phyloP scores from a whole-genome alignment of 768 basidiomycete genomes.

The Psilocybe sp. region DNA sequence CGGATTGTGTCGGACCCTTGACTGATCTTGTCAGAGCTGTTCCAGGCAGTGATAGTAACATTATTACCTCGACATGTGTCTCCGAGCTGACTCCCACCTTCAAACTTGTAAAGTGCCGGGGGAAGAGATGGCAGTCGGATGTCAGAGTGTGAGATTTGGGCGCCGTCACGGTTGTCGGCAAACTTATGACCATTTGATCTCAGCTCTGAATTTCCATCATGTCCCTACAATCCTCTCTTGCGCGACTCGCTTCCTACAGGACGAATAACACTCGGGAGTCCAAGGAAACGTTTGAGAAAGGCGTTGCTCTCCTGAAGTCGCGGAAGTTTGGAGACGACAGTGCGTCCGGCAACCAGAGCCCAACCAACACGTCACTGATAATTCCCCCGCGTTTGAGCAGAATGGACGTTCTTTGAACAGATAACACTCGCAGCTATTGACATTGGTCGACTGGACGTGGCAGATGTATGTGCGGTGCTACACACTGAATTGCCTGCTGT shows the following conservation, averaged over 20 bases:
- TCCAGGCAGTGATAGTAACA: background rate
- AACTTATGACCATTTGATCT: slow-evolving; percentile 7
- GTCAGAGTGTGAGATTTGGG: background rate
- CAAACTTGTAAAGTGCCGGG: background rate
- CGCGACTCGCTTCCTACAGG: slow-evolving; percentile 53
- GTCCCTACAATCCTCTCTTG: slow-evolving; percentile 47
- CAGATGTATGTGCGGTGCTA: slow-evolving; percentile 54
- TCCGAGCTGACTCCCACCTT: background rate
- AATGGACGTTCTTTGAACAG: slow-evolving; percentile 81
- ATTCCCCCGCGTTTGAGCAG: slow-evolving; percentile 32
- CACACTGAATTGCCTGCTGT: slow-evolving; percentile 8
- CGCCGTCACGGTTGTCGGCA: background rate
- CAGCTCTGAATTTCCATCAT: slow-evolving; percentile 20
- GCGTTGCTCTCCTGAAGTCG: slow-evolving; percentile 46
- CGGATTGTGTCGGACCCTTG: slow-evolving; percentile 31
- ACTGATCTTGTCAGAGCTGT: slow-evolving; percentile 17
- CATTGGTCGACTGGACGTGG: slow-evolving; percentile 65
- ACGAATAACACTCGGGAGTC: slow-evolving; percentile 51
- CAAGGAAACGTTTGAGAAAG: slow-evolving; percentile 57
- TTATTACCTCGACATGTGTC: background rate
- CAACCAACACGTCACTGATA: slow-evolving; percentile 11
- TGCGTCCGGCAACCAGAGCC: slow-evolving; percentile 18
- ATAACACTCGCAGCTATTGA: slow-evolving; percentile 77
- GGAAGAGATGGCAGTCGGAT: background rate
- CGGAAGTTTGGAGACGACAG: slow-evolving; percentile 56